These are phyloP conservation scores for Xerocomellus amylosporus DNA, from an alignment of 768 basidiomycete genomes.

Conservation along the genomic window DNA sequence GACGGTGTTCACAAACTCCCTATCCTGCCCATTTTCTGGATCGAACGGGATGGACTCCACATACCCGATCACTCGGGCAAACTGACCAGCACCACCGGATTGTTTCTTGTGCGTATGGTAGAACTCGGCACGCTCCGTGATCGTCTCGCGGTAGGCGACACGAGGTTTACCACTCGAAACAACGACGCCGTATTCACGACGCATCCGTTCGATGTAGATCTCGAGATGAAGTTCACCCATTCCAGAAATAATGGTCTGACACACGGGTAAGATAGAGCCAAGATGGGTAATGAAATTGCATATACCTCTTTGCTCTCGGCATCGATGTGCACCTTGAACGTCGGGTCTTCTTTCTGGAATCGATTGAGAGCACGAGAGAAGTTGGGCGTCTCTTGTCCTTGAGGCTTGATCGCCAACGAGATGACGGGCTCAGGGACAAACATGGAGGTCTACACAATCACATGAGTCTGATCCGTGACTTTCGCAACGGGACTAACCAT, in stretches of 20 bases:
- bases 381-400: conserved; percentile 90
- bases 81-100: conserved; percentile 95
- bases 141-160: conserved; percentile 95
- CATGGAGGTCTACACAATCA: conserved; percentile 80
- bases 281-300: not conserved
- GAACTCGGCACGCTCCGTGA: conserved; percentile 80
- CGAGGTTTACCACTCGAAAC: conserved; percentile 94
- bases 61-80: conserved; percentile 85
- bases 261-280: not conserved
- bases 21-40: conserved; percentile 76
- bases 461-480: not conserved
- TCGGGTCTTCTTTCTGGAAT: conserved; percentile 98
- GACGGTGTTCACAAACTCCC: conserved; percentile 80
- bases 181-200: conserved; percentile 92
- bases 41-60: conserved; percentile 85
- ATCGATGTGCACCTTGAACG: conserved; percentile 97
- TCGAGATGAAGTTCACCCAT: conserved; percentile 99
- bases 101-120: conserved; percentile 97
- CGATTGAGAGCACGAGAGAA: conserved; percentile 96
- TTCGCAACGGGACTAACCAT: conserved; percentile 60
- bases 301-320: conserved; percentile 87
- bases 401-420: conserved; percentile 89
- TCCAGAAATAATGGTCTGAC: conserved; percentile 94
- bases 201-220: conserved; percentile 99
- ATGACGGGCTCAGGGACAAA: conserved; percentile 98